Percentiles rank a stretch among this genome's conserved stretches.
Conservation (phyloP, 2,329 filamentous ascomycete species). For the Paecilomyces formosus region DNA sequence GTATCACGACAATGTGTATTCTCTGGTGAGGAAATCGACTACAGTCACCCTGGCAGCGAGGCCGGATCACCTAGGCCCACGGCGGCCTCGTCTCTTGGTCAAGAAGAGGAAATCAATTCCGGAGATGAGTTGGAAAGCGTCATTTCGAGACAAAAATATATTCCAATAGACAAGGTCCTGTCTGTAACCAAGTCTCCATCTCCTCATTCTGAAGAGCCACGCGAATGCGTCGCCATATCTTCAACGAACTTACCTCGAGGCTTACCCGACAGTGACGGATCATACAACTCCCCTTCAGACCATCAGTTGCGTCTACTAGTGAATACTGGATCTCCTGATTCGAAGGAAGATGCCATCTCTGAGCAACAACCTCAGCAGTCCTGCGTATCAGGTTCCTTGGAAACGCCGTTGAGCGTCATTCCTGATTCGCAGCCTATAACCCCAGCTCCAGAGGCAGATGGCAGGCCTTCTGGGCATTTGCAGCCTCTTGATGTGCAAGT, state of each 20-base stretch:
- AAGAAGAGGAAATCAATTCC: constrained; percentile 1
- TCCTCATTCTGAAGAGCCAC: not conserved
- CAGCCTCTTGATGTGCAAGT: constrained; percentile 5
- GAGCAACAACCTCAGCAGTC: not conserved
- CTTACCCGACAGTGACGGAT: not conserved
- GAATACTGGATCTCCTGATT: not conserved
- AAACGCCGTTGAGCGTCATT: constrained; percentile 30
- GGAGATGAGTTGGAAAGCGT: constrained; percentile 7
- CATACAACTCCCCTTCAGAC: not conserved
- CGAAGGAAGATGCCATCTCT: not conserved
- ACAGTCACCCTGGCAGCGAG: not conserved
- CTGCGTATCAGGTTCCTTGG: constrained; percentile 15
- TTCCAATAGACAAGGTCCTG: not conserved
- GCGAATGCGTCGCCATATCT: not conserved
- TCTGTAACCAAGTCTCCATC: not conserved
- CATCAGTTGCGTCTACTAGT: not conserved
- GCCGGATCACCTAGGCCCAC: not conserved
- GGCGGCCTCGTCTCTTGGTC: not conserved
- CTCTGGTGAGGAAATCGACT: not conserved
- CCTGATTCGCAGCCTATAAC: constrained; percentile 31
- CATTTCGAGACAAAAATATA: not conserved
- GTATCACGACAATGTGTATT: constrained; percentile 14
- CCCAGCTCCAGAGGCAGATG: constrained; percentile 2
- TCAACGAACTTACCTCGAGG: not conserved
- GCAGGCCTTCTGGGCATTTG: not conserved